These are phyloP conservation scores for Coemansia sp. DNA, from an alignment of 192 early-diverging fungal species.

Conservation along the genomic window DNA sequence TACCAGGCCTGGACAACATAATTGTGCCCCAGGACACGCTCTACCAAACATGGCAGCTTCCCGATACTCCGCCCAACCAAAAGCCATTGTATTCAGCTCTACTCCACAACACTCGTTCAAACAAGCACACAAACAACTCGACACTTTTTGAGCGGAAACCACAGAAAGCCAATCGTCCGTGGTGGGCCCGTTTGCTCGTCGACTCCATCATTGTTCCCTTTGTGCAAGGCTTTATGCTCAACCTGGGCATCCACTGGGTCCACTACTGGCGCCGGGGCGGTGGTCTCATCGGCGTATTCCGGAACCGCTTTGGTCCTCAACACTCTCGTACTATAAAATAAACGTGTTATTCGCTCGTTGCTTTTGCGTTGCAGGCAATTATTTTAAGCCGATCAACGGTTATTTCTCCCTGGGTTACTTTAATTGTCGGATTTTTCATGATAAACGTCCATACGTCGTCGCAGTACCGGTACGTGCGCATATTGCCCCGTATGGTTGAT, in stretches of 20 bases:
- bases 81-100: background rate
- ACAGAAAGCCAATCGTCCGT: conserved; percentile 13
- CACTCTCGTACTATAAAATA: background rate
- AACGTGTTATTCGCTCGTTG: background rate
- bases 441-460: conserved; percentile 99
- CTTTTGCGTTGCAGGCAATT: conserved; percentile 2
- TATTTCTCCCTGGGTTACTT: conserved; percentile 77
- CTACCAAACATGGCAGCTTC: conserved; percentile 6
- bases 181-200: conserved; percentile 43
- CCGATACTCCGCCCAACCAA: background rate
- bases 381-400: conserved; percentile 58
- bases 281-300: conserved; percentile 35
- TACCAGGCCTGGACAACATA: background rate
- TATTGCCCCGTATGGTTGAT: conserved; percentile 70
- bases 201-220: conserved; percentile 49
- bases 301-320: background rate
- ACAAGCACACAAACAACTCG: background rate
- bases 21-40: conserved; percentile 8
- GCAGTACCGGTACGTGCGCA: conserved; percentile 89
- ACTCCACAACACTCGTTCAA: background rate
- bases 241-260: conserved; percentile 39
- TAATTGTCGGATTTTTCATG: conserved; percentile 77
- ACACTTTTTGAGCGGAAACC: background rate
- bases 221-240: conserved; percentile 51
- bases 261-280: conserved; percentile 40